Evolutionary conservation across 2,329 filamentous ascomycete genomes (phyloP), one percentile per base, ranked within the genome.

Genomic region (Fusarium sp.): DNA sequence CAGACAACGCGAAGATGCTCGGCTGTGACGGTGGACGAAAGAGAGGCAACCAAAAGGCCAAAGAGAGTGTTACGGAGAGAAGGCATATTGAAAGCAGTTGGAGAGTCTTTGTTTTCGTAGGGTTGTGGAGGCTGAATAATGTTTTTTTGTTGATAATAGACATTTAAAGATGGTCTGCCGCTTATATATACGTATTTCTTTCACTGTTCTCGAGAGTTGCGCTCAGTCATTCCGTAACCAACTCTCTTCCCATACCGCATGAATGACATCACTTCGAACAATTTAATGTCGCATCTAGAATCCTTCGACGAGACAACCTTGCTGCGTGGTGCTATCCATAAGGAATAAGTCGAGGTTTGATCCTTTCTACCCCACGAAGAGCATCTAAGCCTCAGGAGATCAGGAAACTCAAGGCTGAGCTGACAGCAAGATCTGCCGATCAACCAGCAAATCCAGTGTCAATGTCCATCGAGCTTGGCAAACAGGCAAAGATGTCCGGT

Each of bases 1-100:
- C 65, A 68, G 11, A 68, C 65, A 26, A 45, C 64, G 3, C 61
- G 61, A n/a, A 67, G 45, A 26, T 59, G 64, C 45, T 65, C 64
- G 6, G 64, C 64, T n/a, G 22, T 12, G 15, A 30, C 61, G 8
- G 44, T 57, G 31, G 51, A 47, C 8, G 61, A 59, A 35, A 59
- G 28, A 9, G 51, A 65, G 22, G 50, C 48, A 28, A 42, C 63
- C 39, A 65, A 18, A 24, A 67, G 38, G 33, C 50, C n/a, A 39
- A 59, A n/a, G 16, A 67, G 22, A 15, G 28, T 59, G 39, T 38
- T 65, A 1, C 28, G 64, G 6, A 20, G 45, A 38, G 61, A 67
- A 53, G 31, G 64, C 64, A 67, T 67, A 5, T 20, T 59, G 38
- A 28, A 24, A 18, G 33, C 1, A 1, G 30, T n/a, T n/a, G 35